Conservation (phyloP, 2,329 filamentous ascomycete species). For the Mycosphaerella sp. region DNA sequence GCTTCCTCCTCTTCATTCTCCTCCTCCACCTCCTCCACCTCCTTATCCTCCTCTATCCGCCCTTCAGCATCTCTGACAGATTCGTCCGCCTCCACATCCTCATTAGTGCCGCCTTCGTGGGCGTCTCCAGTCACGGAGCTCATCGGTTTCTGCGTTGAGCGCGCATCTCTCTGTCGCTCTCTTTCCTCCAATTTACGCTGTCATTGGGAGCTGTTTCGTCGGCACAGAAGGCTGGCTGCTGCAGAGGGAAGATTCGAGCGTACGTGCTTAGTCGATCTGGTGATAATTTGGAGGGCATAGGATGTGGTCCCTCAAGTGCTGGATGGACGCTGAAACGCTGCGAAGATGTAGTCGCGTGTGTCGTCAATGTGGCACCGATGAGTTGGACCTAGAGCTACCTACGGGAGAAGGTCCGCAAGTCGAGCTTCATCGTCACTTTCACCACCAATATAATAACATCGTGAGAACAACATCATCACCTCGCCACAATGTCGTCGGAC, state of each 20-base stretch:
- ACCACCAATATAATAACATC: not conserved
- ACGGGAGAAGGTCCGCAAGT: not conserved
- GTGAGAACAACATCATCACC: not conserved
- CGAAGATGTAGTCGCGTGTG: not conserved
- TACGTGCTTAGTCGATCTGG: not conserved
- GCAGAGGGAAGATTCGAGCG: not conserved
- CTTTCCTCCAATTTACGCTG: not conserved
- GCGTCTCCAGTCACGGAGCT: conserved; percentile 60
- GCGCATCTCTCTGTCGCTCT: conserved; percentile 45
- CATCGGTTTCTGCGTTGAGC: conserved; percentile 52
- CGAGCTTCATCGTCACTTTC: not conserved
- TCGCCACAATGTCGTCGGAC: conserved; percentile 56
- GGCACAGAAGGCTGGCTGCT: not conserved
- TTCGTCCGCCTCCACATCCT: conserved; percentile 42
- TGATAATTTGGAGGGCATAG: not conserved
- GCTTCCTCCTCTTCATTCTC: conserved; percentile 1
- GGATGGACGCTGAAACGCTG: not conserved
- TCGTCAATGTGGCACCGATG: not conserved
- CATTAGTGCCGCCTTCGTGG: conserved; percentile 54
- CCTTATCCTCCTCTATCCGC: conserved; percentile 20
- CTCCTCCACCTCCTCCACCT: not conserved
- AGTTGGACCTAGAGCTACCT: not conserved
- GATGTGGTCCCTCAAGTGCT: not conserved
- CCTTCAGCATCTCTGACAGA: conserved; percentile 22
- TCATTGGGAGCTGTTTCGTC: not conserved